Evolutionary conservation across 257 asterid genomes (phyloP).

Genomic region (Solanum pinnatisectum): DNA sequence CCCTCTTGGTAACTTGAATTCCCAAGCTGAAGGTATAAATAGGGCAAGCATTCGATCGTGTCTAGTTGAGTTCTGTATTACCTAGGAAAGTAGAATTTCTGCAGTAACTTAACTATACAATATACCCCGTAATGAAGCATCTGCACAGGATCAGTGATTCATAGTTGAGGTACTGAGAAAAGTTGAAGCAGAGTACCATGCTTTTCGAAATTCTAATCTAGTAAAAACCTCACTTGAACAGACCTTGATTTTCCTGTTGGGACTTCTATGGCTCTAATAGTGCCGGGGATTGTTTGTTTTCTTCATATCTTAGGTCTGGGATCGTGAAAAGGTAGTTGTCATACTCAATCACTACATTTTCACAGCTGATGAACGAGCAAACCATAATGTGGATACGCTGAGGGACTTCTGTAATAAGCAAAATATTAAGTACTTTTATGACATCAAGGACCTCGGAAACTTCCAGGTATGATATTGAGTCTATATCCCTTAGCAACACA

Average conservation of each 20-base stretch:
- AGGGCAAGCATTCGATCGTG: not conserved
- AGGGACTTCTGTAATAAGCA: slow-evolving; percentile 85
- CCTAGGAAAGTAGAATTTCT: not conserved
- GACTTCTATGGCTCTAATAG: not conserved
- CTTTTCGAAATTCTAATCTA: not conserved
- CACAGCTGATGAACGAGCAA: slow-evolving; percentile 88
- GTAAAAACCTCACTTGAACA: not conserved
- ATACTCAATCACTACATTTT: slow-evolving; percentile 91
- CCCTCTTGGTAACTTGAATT: not conserved
- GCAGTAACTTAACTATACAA: not conserved
- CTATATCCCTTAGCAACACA: not conserved
- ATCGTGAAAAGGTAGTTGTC: slow-evolving; percentile 77
- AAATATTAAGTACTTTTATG: slow-evolving; percentile 79
- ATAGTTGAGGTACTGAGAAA: not conserved
- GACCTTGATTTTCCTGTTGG: not conserved
- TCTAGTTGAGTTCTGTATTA: not conserved
- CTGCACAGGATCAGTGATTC: not conserved
- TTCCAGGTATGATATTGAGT: slow-evolving; percentile 44
- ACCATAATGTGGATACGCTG: slow-evolving; percentile 79
- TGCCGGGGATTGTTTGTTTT: not conserved
- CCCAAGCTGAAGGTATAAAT: not conserved
- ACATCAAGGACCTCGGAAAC: slow-evolving; percentile 79
- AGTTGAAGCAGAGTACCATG: not conserved
- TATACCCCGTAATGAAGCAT: not conserved
- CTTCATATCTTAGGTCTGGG: slow-evolving; percentile 62